Conservation (phyloP, 2,329 filamentous ascomycete genomes). For the Arthrinium phaeospermum region DNA sequence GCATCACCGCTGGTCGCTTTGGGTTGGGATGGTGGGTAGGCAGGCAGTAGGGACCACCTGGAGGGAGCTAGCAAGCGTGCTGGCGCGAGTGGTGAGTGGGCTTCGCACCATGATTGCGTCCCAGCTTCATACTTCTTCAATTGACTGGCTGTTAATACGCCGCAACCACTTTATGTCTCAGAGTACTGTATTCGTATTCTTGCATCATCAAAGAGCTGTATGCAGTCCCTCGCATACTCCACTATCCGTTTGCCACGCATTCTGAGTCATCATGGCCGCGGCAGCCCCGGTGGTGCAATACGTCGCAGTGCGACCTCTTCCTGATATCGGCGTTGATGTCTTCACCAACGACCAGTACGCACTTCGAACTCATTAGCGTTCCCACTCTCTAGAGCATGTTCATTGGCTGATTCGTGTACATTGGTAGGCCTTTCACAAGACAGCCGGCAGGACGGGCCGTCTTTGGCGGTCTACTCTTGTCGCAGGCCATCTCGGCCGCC, state of each 20-base stretch:
- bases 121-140: not conserved
- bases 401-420: not conserved
- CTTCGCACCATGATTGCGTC: not conserved
- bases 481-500: slow-evolving; percentile 20
- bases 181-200: too few species aligned
- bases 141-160: too few species aligned
- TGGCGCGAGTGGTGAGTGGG: too few species aligned
- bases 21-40: too few species aligned
- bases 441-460: slow-evolving; percentile 5
- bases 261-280: not conserved
- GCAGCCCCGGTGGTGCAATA: not conserved
- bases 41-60: too few species aligned
- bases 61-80: too few species aligned
- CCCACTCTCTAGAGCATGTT: not conserved
- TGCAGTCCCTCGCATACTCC: too few species aligned
- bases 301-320: not conserved
- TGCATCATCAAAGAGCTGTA: too few species aligned
- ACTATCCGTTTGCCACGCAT: too few species aligned
- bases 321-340: not conserved
- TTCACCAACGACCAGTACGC: not conserved
- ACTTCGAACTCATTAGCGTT: accelerated
- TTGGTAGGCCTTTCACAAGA: not conserved
- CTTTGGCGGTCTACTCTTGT: slow-evolving; percentile 21
- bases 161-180: too few species aligned
- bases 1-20: not conserved